These are phyloP conservation scores for Scenedesmus sp. DNA, from an alignment of 163 green algal genomes.

Conservation along the genomic window DNA sequence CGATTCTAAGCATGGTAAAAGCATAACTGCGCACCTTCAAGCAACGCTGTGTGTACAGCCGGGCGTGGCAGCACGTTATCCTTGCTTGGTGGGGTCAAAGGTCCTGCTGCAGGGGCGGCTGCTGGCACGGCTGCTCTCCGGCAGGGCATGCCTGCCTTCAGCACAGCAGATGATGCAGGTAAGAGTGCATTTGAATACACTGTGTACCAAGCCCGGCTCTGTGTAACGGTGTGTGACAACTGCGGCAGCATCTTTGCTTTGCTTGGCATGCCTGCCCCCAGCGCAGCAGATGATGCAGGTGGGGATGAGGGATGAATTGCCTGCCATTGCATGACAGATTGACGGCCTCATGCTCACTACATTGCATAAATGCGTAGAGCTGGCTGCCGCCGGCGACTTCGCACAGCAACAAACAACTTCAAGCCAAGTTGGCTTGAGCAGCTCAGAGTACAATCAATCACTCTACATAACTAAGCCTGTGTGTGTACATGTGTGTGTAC, in stretches of 20 bases:
- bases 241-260: too few species aligned
- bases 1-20: too few species aligned
- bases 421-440: not conserved
- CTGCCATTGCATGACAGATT: not conserved
- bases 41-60: too few species aligned
- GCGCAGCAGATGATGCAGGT: not conserved
- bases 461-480: not conserved
- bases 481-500: not conserved
- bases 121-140: slow-evolving; percentile 34
- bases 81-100: not conserved
- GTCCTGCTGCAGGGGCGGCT: slow-evolving; percentile 62
- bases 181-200: too few species aligned
- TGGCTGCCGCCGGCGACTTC: not conserved
- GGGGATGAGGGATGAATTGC: not conserved
- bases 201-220: too few species aligned
- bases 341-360: too few species aligned
- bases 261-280: not conserved
- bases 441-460: not conserved
- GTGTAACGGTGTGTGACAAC: too few species aligned
- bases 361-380: not conserved
- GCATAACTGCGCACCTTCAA: too few species aligned
- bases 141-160: not conserved
- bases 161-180: not conserved
- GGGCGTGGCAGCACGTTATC: too few species aligned
- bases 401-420: not conserved